Percentiles rank a stretch among this genome's conserved stretches.
Conservation (phyloP, 2,329 filamentous ascomycete genomes). For the Phyllosticta capitalensis region DNA sequence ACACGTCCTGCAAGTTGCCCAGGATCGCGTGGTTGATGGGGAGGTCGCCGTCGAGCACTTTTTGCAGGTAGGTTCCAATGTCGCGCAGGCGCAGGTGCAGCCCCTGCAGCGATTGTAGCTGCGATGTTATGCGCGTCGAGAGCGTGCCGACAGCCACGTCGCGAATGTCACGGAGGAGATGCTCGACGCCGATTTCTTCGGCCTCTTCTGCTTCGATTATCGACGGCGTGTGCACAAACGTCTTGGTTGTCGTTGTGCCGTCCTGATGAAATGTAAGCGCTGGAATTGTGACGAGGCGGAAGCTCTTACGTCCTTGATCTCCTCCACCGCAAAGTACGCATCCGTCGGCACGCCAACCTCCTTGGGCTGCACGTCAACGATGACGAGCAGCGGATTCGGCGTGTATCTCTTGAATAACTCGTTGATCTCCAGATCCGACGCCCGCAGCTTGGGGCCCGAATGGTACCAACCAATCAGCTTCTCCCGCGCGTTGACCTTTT, state of each 20-base stretch:
- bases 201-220: constrained; percentile 98
- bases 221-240: constrained; percentile 95
- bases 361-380: constrained; percentile 97
- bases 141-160: constrained; percentile 96
- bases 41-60: constrained; percentile 84
- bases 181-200: constrained; percentile 97
- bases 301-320: constrained; percentile 90
- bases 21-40: constrained; percentile 96
- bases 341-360: constrained; percentile 96
- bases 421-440: constrained; percentile 97
- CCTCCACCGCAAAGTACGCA: constrained; percentile 97
- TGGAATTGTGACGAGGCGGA: not conserved
- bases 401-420: constrained; percentile 99
- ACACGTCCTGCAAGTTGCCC: constrained; percentile 97
- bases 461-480: constrained; percentile 99
- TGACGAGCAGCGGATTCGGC: constrained; percentile 89
- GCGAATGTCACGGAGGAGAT: constrained; percentile 92
- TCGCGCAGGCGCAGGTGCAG: constrained; percentile 89
- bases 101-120: constrained; percentile 93
- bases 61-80: constrained; percentile 90
- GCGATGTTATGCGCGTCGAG: constrained; percentile 92
- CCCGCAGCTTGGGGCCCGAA: constrained; percentile 90
- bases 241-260: constrained; percentile 91
- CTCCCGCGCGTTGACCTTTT: constrained; percentile 97
- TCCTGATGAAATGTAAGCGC: constrained; percentile 49